phyloP scores from a whole-genome alignment of 495 filamentous ascomycete species.

The Cetradonia linearis region DNA sequence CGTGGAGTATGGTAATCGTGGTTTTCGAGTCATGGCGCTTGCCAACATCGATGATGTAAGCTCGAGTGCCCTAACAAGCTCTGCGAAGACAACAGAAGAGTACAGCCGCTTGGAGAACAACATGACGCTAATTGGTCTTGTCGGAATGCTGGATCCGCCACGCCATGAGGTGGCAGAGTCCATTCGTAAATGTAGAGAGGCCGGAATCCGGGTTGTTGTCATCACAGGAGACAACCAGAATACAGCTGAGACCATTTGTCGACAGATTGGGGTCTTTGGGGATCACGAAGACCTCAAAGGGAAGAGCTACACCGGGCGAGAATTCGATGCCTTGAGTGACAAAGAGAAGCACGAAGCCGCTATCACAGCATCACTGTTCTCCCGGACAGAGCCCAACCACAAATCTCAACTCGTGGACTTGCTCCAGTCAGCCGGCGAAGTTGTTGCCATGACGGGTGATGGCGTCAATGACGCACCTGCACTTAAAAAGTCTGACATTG shows the following conservation, averaged over 20 bases:
- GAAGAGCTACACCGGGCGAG: conserved; percentile 90
- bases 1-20: conserved; percentile 79
- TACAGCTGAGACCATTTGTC: conserved; percentile 95
- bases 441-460: conserved; percentile 99
- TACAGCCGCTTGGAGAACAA: conserved; percentile 82
- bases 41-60: conserved; percentile 66
- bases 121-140: conserved; percentile 86
- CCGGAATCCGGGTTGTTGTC: conserved; percentile 93
- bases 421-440: conserved; percentile 83
- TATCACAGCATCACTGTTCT: conserved; percentile 82
- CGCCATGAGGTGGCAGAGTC: conserved; percentile 84
- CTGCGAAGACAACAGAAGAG: conserved; percentile 69
- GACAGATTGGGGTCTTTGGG: conserved; percentile 90
- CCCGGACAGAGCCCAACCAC: conserved; percentile 90
- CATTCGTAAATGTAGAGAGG: conserved; percentile 78
- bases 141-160: conserved; percentile 95
- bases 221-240: conserved; percentile 97
- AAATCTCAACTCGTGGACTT: conserved; percentile 95
- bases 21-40: conserved; percentile 89
- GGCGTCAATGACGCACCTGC: conserved; percentile 98
- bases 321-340: conserved; percentile 81
- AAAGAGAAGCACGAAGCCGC: conserved; percentile 72
- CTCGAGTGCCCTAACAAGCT: conserved; percentile 56
- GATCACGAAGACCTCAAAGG: conserved; percentile 70
- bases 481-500: conserved; percentile 97